Base-by-base conservation (phyloP, 1,139 yeast species). In the Yamadazyma friedrichii region DNA sequence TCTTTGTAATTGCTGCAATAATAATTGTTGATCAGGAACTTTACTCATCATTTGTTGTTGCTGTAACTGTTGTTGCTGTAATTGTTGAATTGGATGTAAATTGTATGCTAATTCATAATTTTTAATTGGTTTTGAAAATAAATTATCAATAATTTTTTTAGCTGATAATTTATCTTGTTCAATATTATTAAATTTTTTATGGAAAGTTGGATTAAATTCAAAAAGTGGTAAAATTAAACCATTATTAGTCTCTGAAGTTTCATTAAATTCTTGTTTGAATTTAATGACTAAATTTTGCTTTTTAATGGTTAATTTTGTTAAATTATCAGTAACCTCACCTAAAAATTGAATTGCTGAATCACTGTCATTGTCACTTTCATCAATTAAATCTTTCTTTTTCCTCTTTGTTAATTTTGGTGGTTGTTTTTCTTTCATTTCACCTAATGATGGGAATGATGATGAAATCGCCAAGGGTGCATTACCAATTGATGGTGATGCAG, bases 371-470 rank as follows among this genome's bases (percentile, higher is more conserved):
- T 70, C 76, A 36, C 66, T 55, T 42, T 69, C 76, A 49, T 69
- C 76, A 3, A 68, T 61, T 38, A 59, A 49, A 37, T 60, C 55
- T 6, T 54, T 48, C 41, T 50, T 58, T 31, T 64, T 70, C 47
- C 62, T 64, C 48, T 61, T 64, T 2, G 51, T 38, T 9, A 55
- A 31, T 55, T 59, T 61, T 29, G 54, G 55, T 40, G 58, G 65
- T 38, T 58, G 64, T 47, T 67, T 66, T 44, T 65, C 70, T 37
- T 76, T 67, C 2, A 83, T 76, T 56, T 84, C 91, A 6, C 84
- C 84, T 49, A 84, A 67, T 0, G 91, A 78, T 30, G 93, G 93
- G 72, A 84, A 82, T 4, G 88, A 82, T 2, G 83, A 74, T 5
- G 80, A 62, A 50, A 79, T 77, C 3, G 78, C 68, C 49, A 75